phyloP scores from a whole-genome alignment of 495 filamentous ascomycete species.

The Cenococcum geophilum region DNA sequence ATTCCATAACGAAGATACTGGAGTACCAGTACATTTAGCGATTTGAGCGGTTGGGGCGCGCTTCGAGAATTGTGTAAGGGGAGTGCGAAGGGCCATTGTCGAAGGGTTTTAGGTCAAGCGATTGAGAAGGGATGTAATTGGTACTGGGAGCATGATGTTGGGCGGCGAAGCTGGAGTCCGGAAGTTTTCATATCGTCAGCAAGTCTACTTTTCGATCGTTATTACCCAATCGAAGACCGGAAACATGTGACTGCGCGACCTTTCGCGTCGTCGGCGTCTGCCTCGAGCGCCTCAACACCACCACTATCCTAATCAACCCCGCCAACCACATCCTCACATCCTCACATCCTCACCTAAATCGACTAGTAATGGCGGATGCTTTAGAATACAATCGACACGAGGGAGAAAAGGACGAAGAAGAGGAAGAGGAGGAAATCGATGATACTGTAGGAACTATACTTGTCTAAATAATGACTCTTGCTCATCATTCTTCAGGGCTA shows the following conservation, averaged over 20 bases:
- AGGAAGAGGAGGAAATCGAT: conserved; percentile 58
- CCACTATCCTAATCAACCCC: background rate
- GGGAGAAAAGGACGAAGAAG: conserved; percentile 51
- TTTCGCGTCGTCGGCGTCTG: background rate
- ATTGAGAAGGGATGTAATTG: background rate
- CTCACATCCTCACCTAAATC: background rate
- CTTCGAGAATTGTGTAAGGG: conserved; percentile 24
- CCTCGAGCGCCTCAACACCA: background rate
- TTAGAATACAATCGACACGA: conserved; percentile 21
- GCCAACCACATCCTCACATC: background rate
- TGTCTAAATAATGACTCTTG: background rate
- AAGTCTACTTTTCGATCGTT: no score
- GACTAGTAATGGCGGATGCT: conserved; percentile 21
- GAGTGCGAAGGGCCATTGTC: conserved; percentile 2
- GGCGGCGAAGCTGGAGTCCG: background rate
- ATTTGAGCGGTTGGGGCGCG: conserved; percentile 24
- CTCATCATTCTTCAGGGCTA: conserved; percentile 59
- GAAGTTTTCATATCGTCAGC: background rate
- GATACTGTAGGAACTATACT: conserved; percentile 52
- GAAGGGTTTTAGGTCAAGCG: background rate
- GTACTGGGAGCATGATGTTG: background rate
- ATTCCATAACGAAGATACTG: conserved; percentile 40
- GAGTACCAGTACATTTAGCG: conserved; percentile 10
- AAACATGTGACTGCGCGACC: conserved; percentile 2
- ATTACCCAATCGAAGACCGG: background rate